Percentiles rank a stretch among this genome's conserved stretches.
Evolutionary conservation across 1,284 basidiomycete genomes (phyloP).

Genomic region (Salmacisia buchloeana): DNA sequence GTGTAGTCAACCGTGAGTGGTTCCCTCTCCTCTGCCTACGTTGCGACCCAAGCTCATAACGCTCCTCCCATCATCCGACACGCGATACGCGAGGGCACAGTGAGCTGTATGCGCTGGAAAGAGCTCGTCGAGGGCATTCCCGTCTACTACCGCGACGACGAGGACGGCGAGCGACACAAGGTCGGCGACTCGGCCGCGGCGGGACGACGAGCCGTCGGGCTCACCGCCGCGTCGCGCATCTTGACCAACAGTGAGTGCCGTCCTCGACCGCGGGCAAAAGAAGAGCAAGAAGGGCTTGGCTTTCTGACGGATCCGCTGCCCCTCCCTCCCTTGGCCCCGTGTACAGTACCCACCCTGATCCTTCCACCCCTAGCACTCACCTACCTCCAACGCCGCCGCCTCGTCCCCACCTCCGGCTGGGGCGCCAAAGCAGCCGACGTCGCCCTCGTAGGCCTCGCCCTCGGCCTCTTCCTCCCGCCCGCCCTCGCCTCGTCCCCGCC

Average conservation of each 20-base stretch:
- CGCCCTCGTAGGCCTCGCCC: constrained; percentile 53
- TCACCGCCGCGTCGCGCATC: constrained; percentile 56
- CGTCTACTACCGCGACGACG: constrained; percentile 52
- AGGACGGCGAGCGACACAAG: constrained; percentile 34
- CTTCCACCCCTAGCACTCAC: constrained; percentile 56
- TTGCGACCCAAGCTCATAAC: not conserved
- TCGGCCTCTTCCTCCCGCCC: constrained; percentile 57
- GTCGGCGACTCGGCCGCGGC: constrained; percentile 55
- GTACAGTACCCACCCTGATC: constrained; percentile 54
- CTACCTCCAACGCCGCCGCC: constrained; percentile 39
- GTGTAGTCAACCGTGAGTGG: constrained; percentile 27
- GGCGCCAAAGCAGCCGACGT: constrained; percentile 28
- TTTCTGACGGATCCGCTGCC: not conserved
- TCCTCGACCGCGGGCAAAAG: no score
- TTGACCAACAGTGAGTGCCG: constrained; percentile 55
- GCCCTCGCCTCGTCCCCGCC: constrained; percentile 59
- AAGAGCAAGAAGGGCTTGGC: not conserved
- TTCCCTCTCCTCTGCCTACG: no score
- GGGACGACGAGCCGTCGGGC: constrained; percentile 55
- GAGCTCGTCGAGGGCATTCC: constrained; percentile 58
- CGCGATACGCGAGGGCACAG: not conserved
- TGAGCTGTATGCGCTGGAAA: constrained; percentile 58
- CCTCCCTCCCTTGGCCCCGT: not conserved
- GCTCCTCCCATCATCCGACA: not conserved
- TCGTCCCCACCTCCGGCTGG: constrained; percentile 25